Evolutionary conservation across 108 stramenopile species (phyloP).

Genomic region (Fistulifera pelliculosa): DNA sequence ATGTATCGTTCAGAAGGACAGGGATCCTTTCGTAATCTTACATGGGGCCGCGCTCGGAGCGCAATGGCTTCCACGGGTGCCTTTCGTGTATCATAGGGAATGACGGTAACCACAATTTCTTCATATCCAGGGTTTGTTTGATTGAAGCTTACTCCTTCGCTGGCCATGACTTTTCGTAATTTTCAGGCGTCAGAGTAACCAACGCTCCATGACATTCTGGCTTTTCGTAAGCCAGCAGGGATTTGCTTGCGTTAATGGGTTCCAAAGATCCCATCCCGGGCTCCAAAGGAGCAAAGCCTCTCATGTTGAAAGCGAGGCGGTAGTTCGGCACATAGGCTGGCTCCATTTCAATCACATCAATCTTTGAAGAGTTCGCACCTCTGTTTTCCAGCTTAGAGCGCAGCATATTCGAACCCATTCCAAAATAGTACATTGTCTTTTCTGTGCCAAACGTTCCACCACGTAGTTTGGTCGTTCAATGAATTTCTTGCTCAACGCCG

Average conservation of each 20-base stretch:
- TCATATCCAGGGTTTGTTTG: conserved; percentile 27
- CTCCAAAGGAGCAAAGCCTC: conserved; percentile 43
- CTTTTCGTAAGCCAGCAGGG: conserved; percentile 22
- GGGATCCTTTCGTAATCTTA: conserved; percentile 27
- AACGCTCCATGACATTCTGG: conserved; percentile 54
- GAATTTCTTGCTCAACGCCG: too few relatives aligned
- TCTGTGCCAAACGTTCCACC: background rate
- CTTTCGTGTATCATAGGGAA: conserved; percentile 19
- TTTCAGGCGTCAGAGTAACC: conserved; percentile 25
- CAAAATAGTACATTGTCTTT: conserved; percentile 42
- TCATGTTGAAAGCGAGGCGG: conserved; percentile 46
- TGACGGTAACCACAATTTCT: conserved; percentile 26
- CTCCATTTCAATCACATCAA: conserved; percentile 24
- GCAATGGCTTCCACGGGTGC: conserved; percentile 38
- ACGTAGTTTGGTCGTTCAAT: too few relatives aligned
- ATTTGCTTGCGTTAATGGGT: conserved; percentile 15
- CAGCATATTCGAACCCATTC: conserved; percentile 43
- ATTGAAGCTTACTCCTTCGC: conserved; percentile 33
- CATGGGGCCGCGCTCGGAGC: conserved; percentile 28
- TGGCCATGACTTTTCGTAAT: conserved; percentile 40
- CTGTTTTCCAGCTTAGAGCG: conserved; percentile 33
- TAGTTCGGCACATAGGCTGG: conserved; percentile 27
- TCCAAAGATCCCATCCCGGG: conserved; percentile 48
- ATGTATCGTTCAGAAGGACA: conserved; percentile 39
- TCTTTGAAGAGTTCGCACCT: conserved; percentile 26